These are phyloP conservation scores for Phascolomyces articulosus DNA, from an alignment of 371 early-diverging fungal species.

Conservation along the genomic window DNA sequence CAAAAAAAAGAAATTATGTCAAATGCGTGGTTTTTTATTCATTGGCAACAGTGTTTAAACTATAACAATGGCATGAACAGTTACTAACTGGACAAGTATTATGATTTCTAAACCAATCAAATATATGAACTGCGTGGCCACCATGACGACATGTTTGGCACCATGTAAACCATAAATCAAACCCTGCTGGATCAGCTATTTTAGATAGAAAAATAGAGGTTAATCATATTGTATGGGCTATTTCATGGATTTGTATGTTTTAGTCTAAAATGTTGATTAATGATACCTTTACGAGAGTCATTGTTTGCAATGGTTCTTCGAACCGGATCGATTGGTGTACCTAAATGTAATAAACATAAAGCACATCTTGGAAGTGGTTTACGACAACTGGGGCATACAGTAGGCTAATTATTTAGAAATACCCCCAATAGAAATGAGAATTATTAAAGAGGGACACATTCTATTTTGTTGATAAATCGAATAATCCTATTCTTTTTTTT, in stretches of 20 bases:
- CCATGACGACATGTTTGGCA: constrained; percentile 97
- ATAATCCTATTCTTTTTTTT: too few relatives aligned
- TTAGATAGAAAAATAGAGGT: too few relatives aligned
- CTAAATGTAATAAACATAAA: constrained; percentile 86
- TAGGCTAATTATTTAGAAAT: constrained; percentile 53
- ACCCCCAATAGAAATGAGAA: too few relatives aligned
- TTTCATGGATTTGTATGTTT: too few relatives aligned
- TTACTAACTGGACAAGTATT: constrained; percentile 88
- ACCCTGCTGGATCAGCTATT: constrained; percentile 58
- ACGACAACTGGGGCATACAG: constrained; percentile 83
- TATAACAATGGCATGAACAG: constrained; percentile 74
- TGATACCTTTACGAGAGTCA: constrained; percentile 45
- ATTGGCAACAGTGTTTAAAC: constrained; percentile 1
- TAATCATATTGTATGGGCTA: too few relatives aligned
- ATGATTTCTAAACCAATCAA: constrained; percentile 89
- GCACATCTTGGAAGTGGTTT: constrained; percentile 93
- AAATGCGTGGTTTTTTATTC: background rate
- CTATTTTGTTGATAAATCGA: too few relatives aligned
- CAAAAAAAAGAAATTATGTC: background rate
- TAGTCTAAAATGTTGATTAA: too few relatives aligned
- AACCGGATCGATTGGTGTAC: constrained; percentile 70
- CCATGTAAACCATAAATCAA: constrained; percentile 97
- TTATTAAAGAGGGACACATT: background rate
- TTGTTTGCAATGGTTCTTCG: constrained; percentile 47
- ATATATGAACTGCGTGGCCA: constrained; percentile 89